These are phyloP conservation scores for Solanum bulbocastanum DNA, from an alignment of 257 asterid species.

Conservation along the genomic window DNA sequence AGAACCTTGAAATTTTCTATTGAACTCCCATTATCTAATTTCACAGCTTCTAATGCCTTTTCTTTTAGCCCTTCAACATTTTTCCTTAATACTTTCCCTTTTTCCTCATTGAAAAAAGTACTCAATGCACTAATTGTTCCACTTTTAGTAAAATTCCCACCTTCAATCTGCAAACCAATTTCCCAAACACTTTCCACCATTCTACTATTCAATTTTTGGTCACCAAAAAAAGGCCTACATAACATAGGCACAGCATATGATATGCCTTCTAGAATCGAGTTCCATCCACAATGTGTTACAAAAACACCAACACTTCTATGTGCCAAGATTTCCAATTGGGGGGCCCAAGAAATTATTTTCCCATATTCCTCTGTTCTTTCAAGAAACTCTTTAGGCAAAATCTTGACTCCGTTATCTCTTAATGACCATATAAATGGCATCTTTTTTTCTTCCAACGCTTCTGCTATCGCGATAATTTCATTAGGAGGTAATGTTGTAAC, in stretches of 20 bases:
- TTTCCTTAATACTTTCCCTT: conserved; percentile 19
- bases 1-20: conserved; percentile 22
- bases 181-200: conserved; percentile 49
- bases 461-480: conserved; percentile 44
- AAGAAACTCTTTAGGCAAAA: conserved; percentile 43
- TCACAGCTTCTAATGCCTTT: conserved; percentile 26
- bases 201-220: conserved; percentile 41
- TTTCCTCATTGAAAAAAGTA: conserved; percentile 5
- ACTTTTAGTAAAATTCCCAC: conserved; percentile 25
- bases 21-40: conserved; percentile 29
- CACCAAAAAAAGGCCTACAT: conserved; percentile 70
- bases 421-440: conserved; percentile 65
- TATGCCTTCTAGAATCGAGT: conserved; percentile 50
- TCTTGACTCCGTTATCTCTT: conserved; percentile 6
- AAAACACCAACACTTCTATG: conserved; percentile 36
- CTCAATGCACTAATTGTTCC: conserved; percentile 21
- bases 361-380: conserved; percentile 29
- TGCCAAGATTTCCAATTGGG: conserved; percentile 37
- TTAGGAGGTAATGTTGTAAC: conserved; percentile 30
- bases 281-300: conserved; percentile 78
- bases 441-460: conserved; percentile 37
- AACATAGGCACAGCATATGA: conserved; percentile 47
- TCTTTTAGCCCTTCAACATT: conserved; percentile 18
- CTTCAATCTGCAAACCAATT: conserved; percentile 29
- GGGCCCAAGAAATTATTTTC: conserved; percentile 60